Evolutionary conservation across 768 basidiomycete genomes (phyloP), one percentile per base, ranked within the genome.

Genomic region (Boletus vermiculosoides): DNA sequence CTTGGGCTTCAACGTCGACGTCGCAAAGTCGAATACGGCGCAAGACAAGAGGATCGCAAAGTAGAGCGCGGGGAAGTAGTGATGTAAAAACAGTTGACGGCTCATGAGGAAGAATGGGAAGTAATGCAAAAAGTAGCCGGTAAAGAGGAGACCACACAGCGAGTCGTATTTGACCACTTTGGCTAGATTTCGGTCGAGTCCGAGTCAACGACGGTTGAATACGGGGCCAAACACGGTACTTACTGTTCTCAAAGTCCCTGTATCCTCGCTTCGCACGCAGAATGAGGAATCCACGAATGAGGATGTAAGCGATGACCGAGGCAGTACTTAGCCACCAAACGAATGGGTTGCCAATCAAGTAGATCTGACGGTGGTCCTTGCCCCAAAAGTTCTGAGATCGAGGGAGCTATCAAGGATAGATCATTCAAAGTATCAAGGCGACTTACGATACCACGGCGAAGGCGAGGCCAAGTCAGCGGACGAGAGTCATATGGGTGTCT

Each of bases 1-100:
- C 37, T 84, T 79, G 0, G 94, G 92, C 33, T 87, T 80, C 9
- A 98, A 73, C 1, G 81, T 80, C 30, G 90, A 87, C 1, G 95
- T 97, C 37, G 85, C 72, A 46, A 94, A 80, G 72, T 99, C 97
- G 65, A 98, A 98, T 2, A 88, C 79, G 4, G 78, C 78, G 52
- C 88, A 88, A 28, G 80, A 80, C 23, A 93, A 77, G 13, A 99
- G 82, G 62, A 93, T 84, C n/a, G 89, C 86, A 63, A 91, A 95
- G 68, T 94, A 96, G n/a, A 99, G 78, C 0, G 95, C 94, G 0
- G 96, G 97, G 76, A 98, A 89, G 71, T 98, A 98, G 76, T 98
- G 97, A 69, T 98, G 96, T 23, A 99, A 75, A 83, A 99, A 99
- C 45, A 98, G 86, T 67, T 99, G 97, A 22, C 97, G 93, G 42